Percentiles rank a stretch among this genome's conserved stretches.
phyloP scores from a whole-genome alignment of 768 basidiomycete species.

The Favolaschia claudopus region DNA sequence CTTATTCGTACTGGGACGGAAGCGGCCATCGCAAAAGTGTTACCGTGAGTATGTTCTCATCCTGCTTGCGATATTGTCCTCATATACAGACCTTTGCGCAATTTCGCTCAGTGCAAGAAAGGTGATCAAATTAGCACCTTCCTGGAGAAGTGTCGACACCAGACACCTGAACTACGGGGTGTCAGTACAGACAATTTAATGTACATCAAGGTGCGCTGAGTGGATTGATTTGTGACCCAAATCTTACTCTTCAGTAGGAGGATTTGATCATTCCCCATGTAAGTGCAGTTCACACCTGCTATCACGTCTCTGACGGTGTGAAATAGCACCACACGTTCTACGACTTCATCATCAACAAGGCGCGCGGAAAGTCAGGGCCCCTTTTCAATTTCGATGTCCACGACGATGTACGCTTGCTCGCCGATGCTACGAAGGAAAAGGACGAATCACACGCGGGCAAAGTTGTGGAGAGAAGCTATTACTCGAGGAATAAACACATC shows the following conservation, averaged over 20 bases:
- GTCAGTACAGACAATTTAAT: slow-evolving; percentile 95
- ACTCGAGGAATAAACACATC: slow-evolving; percentile 96
- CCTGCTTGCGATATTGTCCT: neutral
- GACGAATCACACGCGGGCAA: slow-evolving; percentile 99
- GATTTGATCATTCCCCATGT: slow-evolving; percentile 98
- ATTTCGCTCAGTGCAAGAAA: slow-evolving; percentile 88
- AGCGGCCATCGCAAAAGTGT: slow-evolving; percentile 96
- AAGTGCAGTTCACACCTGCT: slow-evolving; percentile 34
- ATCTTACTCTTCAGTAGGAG: slow-evolving; percentile 62
- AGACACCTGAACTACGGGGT: slow-evolving; percentile 91
- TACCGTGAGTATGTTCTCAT: slow-evolving; percentile 60
- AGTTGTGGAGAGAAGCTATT: slow-evolving; percentile 95
- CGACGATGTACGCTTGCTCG: slow-evolving; percentile 93
- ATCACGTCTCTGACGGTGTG: slow-evolving; percentile 1
- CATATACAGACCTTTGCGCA: neutral
- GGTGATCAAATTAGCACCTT: slow-evolving; percentile 89
- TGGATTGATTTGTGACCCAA: neutral
- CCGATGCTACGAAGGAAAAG: slow-evolving; percentile 96
- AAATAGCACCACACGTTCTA: slow-evolving; percentile 97
- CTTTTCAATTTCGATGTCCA: slow-evolving; percentile 99
- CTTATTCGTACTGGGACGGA: slow-evolving; percentile 98
- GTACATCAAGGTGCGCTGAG: slow-evolving; percentile 86
- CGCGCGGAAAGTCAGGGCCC: slow-evolving; percentile 96
- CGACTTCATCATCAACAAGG: slow-evolving; percentile 98
- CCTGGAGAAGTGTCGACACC: slow-evolving; percentile 90